Evolutionary conservation across 139 green algal genomes (phyloP).

Genomic region (Astrephomene gubernaculifera): DNA sequence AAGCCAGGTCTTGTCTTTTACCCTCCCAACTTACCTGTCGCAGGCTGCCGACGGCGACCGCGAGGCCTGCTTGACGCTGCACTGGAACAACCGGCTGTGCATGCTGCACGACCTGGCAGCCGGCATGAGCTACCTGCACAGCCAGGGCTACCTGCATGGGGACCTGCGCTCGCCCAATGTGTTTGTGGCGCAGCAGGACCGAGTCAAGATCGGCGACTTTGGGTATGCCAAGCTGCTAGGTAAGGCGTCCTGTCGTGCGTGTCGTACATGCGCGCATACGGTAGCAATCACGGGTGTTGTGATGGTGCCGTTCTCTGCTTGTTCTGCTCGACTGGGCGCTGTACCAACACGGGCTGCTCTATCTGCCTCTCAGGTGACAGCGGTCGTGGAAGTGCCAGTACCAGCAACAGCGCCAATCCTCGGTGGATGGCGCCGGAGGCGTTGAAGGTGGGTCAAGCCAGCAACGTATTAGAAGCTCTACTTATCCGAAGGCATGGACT

Average conservation of each 20-base stretch:
- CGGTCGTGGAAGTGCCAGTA: neutral
- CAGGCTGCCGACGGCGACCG: constrained; percentile 9
- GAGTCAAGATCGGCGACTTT: constrained; percentile 47
- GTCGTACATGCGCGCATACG: neutral
- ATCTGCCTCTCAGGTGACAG: too few species aligned
- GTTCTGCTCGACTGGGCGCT: too few species aligned
- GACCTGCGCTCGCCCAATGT: constrained; percentile 59
- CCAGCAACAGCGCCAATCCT: constrained; percentile 43
- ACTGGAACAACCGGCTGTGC: constrained; percentile 41
- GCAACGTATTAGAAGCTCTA: neutral
- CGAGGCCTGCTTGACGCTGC: neutral
- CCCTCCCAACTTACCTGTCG: too few species aligned
- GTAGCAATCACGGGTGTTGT: too few species aligned
- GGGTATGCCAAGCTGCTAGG: constrained; percentile 47
- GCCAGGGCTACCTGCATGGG: constrained; percentile 51
- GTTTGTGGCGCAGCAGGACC: constrained; percentile 45
- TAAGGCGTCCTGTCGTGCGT: neutral
- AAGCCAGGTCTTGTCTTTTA: too few species aligned
- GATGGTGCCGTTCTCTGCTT: too few species aligned
- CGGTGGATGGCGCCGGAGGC: constrained; percentile 52
- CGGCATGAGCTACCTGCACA: constrained; percentile 84
- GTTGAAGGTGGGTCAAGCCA: neutral
- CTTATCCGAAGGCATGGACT: neutral
- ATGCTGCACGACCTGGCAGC: constrained; percentile 62
- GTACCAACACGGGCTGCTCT: too few species aligned